Evolutionary conservation across 306 rosid genomes (phyloP).

Genomic region (Heteromeles arbutifolia): DNA sequence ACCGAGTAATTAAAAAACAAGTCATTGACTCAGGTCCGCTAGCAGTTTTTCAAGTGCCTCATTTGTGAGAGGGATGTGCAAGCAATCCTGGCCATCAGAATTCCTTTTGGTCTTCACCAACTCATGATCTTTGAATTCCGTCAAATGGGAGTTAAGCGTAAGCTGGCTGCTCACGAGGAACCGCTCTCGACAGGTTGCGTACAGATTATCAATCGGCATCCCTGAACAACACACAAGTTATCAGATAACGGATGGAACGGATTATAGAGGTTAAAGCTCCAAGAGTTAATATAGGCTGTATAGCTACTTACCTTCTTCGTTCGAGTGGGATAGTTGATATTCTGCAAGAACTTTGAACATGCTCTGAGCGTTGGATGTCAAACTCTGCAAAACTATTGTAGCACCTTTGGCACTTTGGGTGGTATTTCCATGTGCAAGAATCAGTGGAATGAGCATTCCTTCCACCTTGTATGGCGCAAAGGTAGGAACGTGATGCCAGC

Average conservation of each 20-base stretch:
- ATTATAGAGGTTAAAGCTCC: neutral
- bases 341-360: constrained; percentile 90
- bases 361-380: constrained; percentile 91
- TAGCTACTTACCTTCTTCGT: constrained; percentile 56
- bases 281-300: neutral
- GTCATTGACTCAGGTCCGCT: constrained; percentile 37
- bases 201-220: constrained; percentile 65
- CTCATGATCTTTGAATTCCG: constrained; percentile 92
- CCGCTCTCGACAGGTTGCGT: constrained; percentile 66
- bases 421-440: constrained; percentile 66
- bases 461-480: constrained; percentile 74
- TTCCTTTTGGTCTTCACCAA: constrained; percentile 72
- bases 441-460: constrained; percentile 74
- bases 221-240: constrained; percentile 35
- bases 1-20: neutral
- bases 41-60: constrained; percentile 78
- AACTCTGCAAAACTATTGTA: constrained; percentile 73
- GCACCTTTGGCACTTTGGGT: constrained; percentile 83
- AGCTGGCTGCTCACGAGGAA: constrained; percentile 81
- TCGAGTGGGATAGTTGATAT: constrained; percentile 70
- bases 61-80: constrained; percentile 47
- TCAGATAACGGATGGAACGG: neutral
- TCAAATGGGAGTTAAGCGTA: constrained; percentile 77
- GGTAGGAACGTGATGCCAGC: constrained; percentile 92
- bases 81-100: constrained; percentile 89